Conservation (phyloP, 2,329 filamentous ascomycete species). For the Ophiostoma tasmaniense region DNA sequence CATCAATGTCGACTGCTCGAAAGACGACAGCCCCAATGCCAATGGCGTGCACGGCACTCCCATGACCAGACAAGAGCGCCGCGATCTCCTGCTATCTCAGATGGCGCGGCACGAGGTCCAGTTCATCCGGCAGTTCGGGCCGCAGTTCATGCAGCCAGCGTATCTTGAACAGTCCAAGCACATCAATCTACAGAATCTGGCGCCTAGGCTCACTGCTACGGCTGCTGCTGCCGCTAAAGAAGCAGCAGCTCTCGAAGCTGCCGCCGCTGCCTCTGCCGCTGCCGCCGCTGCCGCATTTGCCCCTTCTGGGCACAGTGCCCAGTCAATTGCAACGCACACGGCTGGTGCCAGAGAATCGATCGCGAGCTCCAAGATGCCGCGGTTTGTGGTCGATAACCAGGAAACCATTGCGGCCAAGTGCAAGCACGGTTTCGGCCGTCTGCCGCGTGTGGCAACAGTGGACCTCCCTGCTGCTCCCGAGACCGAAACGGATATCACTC, state of each 20-base stretch:
- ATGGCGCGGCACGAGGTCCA: background rate
- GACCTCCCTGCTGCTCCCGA: background rate
- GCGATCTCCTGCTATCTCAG: background rate
- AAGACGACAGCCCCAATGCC: background rate
- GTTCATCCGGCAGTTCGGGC: background rate
- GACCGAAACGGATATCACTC: background rate
- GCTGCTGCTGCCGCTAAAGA: background rate
- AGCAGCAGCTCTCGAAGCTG: background rate
- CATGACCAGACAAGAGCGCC: background rate
- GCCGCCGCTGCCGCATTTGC: background rate
- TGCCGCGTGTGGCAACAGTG: background rate
- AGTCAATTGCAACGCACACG: background rate
- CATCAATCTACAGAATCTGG: background rate
- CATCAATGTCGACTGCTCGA: background rate
- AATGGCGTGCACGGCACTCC: background rate
- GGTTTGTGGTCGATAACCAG: background rate
- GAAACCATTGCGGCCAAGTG: conserved; percentile 2
- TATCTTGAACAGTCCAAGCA: background rate
- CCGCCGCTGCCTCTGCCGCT: background rate
- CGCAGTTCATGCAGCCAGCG: background rate
- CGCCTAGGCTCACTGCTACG: background rate
- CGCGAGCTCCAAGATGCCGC: background rate
- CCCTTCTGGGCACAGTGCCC: background rate
- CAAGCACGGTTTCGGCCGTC: background rate
- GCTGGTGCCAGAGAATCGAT: background rate